Conservation (phyloP, 1,139 yeast species). For the Lodderomyces jiufengensis region DNA sequence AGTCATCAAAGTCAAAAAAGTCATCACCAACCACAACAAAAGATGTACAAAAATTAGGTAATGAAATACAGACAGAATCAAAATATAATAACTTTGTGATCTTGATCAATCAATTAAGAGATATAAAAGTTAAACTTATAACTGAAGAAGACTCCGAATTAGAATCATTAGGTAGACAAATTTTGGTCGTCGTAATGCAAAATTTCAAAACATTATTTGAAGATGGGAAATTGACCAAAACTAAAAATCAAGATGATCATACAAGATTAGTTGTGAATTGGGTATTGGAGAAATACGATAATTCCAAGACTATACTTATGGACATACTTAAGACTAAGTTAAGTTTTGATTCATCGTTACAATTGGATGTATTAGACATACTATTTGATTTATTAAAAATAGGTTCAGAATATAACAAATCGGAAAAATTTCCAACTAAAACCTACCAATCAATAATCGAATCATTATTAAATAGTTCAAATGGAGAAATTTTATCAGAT, state of each 20-base stretch:
- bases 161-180: slow-evolving; percentile 41
- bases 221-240: slow-evolving; percentile 41
- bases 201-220: slow-evolving; percentile 56
- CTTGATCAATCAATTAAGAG: slow-evolving; percentile 38
- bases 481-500: slow-evolving; percentile 37
- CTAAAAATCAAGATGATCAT: slow-evolving; percentile 49
- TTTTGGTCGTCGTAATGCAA: slow-evolving; percentile 51
- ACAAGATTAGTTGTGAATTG: slow-evolving; percentile 52
- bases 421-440: slow-evolving; percentile 57
- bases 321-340: slow-evolving; percentile 35
- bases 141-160: slow-evolving; percentile 21
- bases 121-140: slow-evolving; percentile 20
- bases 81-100: slow-evolving; percentile 52
- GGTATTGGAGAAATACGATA: slow-evolving; percentile 58
- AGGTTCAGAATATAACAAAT: slow-evolving; percentile 54
- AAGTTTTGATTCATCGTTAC: slow-evolving; percentile 40
- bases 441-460: slow-evolving; percentile 49
- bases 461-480: slow-evolving; percentile 40
- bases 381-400: slow-evolving; percentile 57
- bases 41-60: slow-evolving; percentile 30
- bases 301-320: slow-evolving; percentile 47
- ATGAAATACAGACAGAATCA: slow-evolving; percentile 24
- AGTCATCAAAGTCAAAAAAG: slow-evolving; percentile 10
- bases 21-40: slow-evolving; percentile 17
- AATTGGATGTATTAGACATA: slow-evolving; percentile 62